phyloP scores from a whole-genome alignment of 306 rosid species.

The Morella rubra region DNA sequence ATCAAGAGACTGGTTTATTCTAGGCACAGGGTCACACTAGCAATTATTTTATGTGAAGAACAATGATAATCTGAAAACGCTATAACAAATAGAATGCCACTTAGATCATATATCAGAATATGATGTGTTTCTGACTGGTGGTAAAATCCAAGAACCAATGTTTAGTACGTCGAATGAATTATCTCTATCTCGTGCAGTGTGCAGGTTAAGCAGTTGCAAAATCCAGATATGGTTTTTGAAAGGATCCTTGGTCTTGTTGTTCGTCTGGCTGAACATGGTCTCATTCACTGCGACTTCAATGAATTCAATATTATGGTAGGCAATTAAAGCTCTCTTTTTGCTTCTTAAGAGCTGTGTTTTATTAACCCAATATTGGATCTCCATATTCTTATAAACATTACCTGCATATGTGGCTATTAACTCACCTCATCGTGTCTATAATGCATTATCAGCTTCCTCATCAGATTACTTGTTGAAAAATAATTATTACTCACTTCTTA shows the following conservation, averaged over 20 bases:
- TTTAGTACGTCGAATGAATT: not conserved
- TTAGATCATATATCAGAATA: too few species aligned
- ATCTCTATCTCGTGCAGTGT: constrained; percentile 52
- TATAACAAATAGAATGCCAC: too few species aligned
- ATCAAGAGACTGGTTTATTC: too few species aligned
- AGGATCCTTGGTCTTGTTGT: constrained; percentile 68
- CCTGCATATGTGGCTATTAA: not conserved
- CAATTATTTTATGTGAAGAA: too few species aligned
- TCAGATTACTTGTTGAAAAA: constrained; percentile 16
- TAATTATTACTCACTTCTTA: not conserved
- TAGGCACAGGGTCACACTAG: too few species aligned
- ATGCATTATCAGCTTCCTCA: constrained; percentile 10
- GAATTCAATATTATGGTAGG: constrained; percentile 93
- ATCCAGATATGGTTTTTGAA: constrained; percentile 80
- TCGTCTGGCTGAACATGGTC: constrained; percentile 87
- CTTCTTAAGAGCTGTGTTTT: not conserved
- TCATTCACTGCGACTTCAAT: constrained; percentile 94
- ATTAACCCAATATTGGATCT: not conserved
- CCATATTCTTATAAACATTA: not conserved
- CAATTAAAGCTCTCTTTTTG: constrained; percentile 19
- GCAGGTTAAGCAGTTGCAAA: constrained; percentile 83
- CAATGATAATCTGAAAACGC: too few species aligned
- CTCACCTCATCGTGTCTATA: not conserved
- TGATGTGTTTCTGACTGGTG: too few species aligned
- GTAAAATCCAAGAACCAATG: too few species aligned